Percentiles rank a stretch among this genome's conserved stretches.
These are phyloP conservation scores for Dactylis glomerata DNA, from an alignment of 176 grass and related monocot species.

Conservation along the genomic window DNA sequence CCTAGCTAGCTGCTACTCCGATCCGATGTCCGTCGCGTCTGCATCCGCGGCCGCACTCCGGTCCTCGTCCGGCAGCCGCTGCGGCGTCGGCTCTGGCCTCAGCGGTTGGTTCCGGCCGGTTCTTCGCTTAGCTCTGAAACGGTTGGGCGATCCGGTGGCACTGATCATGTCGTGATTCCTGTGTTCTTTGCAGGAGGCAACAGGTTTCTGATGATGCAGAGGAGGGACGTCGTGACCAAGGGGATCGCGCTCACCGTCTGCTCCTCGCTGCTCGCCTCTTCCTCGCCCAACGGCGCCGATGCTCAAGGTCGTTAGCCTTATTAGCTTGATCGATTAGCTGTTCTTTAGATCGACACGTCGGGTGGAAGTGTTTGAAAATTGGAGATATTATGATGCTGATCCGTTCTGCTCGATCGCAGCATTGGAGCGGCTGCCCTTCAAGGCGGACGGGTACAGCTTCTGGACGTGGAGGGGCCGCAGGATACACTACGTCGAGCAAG, in stretches of 20 bases:
- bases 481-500: conserved; percentile 91
- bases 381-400: neutral
- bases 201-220: conserved; percentile 49
- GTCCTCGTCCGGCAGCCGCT: conserved; percentile 17
- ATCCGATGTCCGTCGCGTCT: conserved; percentile 44
- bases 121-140: neutral
- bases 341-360: neutral
- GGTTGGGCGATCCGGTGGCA: too few relatives aligned
- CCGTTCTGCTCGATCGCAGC: conserved; percentile 11
- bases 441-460: conserved; percentile 85
- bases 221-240: conserved; percentile 67
- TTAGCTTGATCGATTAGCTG: neutral
- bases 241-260: conserved; percentile 65
- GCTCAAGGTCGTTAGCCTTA: conserved; percentile 43
- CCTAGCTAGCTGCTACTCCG: neutral
- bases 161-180: neutral
- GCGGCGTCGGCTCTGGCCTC: neutral
- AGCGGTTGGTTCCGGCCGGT: conserved; percentile 3
- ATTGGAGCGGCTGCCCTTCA: conserved; percentile 78
- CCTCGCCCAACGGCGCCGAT: conserved; percentile 31
- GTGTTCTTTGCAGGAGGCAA: conserved; percentile 17
- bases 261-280: conserved; percentile 46
- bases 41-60: conserved; percentile 35
- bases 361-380: too few relatives aligned
- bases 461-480: conserved; percentile 87